Base-by-base conservation (phyloP, 2,329 filamentous ascomycete species). In the Westerdykella aurantiaca region DNA sequence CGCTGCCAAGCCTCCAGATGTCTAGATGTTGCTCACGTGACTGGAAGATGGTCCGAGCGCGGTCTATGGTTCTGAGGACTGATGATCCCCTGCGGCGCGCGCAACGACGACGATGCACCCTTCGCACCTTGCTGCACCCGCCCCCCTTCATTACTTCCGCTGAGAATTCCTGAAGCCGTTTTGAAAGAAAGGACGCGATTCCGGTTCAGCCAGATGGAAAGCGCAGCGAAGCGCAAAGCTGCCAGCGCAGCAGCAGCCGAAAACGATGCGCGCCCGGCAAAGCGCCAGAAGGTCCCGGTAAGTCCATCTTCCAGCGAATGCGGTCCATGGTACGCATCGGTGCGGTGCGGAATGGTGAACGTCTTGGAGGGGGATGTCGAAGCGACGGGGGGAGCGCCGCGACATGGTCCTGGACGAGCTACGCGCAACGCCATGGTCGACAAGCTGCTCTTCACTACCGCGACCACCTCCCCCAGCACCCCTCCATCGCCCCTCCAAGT, bases 241-340 rank as follows among this genome's bases (percentile, higher is more conserved):
- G 69, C 71, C 43, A 61, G 63, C 56, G 67, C 68, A 49, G 70
- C 69, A 52, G 71, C 69, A 53, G 70, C 74, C 42, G 76, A 78
- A 42, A 61, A 64, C 54, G 76, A 75, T 50, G 70, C 72, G 55
- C 76, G 75, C 61, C 72, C 75, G 58, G 68, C 74, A 49, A 82
- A 82, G 72, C 75, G 77, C 61, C 72, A 75, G 66, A 80, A 78
- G 68, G 57, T 76, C 47, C 72, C 77, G 69, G 78, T 81, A 73
- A 70, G 78, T 79, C 59, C 57, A 61, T 46, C 23, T 37, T 44
- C 46, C 42, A 43, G 48, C 41, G 44, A 18, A 31, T 14, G 33
- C 38, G 22, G 41, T 12, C 51, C 51, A 55, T 53, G 47, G 51
- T 52, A 54, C 50, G 55, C 48, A 46, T 45, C 39, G 50, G 53